Evolutionary conservation across 2,329 filamentous ascomycete genomes (phyloP).

Genomic region (Neurospora crassa): DNA sequence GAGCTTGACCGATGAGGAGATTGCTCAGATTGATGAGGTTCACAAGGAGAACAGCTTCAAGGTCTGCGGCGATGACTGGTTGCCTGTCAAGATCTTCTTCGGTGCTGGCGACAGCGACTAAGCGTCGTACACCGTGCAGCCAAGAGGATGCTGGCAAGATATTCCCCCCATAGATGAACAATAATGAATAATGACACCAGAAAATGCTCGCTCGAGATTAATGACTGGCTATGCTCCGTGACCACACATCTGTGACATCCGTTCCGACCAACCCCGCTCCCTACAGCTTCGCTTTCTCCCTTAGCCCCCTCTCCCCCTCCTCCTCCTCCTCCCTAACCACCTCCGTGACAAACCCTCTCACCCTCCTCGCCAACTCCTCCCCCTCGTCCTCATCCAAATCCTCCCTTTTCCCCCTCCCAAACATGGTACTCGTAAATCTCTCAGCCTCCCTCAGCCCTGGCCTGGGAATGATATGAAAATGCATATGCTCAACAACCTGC

Average conservation of each 20-base stretch:
- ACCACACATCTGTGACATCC: not conserved
- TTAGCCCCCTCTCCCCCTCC: not conserved
- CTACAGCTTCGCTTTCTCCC: constrained; percentile 29
- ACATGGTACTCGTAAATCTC: constrained; percentile 66
- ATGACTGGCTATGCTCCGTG: not conserved
- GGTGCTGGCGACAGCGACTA: constrained; percentile 62
- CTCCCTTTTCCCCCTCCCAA: constrained; percentile 61
- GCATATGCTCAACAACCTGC: constrained; percentile 86
- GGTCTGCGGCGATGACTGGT: constrained; percentile 66
- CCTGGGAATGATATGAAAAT: constrained; percentile 89
- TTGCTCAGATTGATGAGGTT: constrained; percentile 57
- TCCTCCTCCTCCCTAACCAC: constrained; percentile 34
- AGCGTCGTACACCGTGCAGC: not conserved
- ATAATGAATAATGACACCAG: not conserved
- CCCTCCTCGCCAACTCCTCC: constrained; percentile 43
- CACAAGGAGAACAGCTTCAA: constrained; percentile 60
- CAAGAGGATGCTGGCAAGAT: too few species aligned
- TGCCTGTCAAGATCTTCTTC: constrained; percentile 73
- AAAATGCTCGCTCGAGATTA: not conserved
- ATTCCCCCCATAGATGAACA: not conserved
- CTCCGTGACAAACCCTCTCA: constrained; percentile 40
- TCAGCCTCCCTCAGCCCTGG: constrained; percentile 55
- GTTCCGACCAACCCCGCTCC: not conserved
- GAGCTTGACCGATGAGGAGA: constrained; percentile 62
- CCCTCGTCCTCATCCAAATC: constrained; percentile 73